Evolutionary conservation across 495 filamentous ascomycete genomes (phyloP), one percentile per base, ranked within the genome.

Genomic region (Penicillium mononematosum): DNA sequence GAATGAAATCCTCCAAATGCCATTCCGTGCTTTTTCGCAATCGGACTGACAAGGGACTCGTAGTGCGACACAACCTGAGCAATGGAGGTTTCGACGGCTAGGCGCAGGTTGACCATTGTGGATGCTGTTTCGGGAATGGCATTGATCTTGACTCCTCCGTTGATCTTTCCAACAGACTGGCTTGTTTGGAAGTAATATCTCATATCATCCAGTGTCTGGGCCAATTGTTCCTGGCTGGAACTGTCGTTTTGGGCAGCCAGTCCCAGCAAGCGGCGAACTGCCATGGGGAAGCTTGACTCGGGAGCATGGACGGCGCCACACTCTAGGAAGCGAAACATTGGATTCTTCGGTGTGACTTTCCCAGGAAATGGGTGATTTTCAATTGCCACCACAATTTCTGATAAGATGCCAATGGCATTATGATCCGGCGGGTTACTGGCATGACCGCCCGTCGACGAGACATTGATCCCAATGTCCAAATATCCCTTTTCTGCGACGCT

Each of bases 401-500:
- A 77, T 24, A 83, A 68, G 16, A 87, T 75, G 7, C 84, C 84
- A 54, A 87, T 86, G 49, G 78, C 77, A 31, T 78, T 86, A 64
- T 86, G 83, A 39, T 77, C 73, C 1, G 78, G 75, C 3, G 83
- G 83, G 43, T 83, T 73, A 3, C 78, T 81, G 0, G 80, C 81
- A 54, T 86, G 83, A 17, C 84, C 83, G 20, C 83, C 83, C 0
- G 75, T 73, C 64, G 76, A 79, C 20, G 80, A 74, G 24, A 87
- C 70, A 0, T 77, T 78, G 59, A 86, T 78, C 52, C 71, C 63
- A 3, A 84, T 71, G 55, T 85, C 77, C 17, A 78, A 67, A 49
- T 80, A 78, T 1, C 83, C 84, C 62, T 87, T 86, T 63, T 87
- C 84, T 10, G 73, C 78, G 0, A 83, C 76, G 7, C 74, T 81